These are phyloP conservation scores for Geopyxis carbonaria DNA, from an alignment of 495 filamentous ascomycete genomes.

Conservation along the genomic window DNA sequence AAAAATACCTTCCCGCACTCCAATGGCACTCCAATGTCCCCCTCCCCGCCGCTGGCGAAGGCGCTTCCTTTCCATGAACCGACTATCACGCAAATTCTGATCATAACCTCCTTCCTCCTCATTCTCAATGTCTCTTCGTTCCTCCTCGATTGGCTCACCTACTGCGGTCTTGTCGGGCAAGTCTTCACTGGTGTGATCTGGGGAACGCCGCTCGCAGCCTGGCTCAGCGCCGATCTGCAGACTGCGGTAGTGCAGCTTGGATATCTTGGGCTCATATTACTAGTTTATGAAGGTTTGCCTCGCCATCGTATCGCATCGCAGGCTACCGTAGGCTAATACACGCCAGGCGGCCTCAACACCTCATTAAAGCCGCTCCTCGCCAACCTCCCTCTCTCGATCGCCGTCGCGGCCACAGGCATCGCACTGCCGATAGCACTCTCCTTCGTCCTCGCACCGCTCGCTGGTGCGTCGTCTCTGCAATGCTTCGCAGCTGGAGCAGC, in stretches of 20 bases:
- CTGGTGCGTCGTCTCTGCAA: constrained; percentile 35
- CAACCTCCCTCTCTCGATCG: constrained; percentile 41
- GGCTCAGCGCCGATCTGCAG: constrained; percentile 34
- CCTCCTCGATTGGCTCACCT: constrained; percentile 42
- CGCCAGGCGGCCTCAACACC: constrained; percentile 46
- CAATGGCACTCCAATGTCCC: too few relatives aligned
- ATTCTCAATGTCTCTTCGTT: constrained; percentile 44
- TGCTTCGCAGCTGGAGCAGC: constrained; percentile 62
- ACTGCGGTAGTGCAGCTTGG: constrained; percentile 48
- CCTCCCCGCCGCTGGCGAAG: too few relatives aligned
- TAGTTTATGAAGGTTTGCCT: constrained; percentile 50
- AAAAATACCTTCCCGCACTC: too few relatives aligned
- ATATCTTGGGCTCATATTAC: constrained; percentile 55
- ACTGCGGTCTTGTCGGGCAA: constrained; percentile 59
- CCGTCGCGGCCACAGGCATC: constrained; percentile 49
- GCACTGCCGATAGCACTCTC: constrained; percentile 48
- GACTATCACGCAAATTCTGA: constrained; percentile 39
- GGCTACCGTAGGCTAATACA: neutral
- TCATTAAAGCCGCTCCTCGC: constrained; percentile 39
- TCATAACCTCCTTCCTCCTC: constrained; percentile 45
- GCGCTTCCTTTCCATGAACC: constrained; percentile 44
- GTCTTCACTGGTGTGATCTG: constrained; percentile 55
- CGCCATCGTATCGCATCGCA: neutral
- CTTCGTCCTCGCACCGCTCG: constrained; percentile 34
- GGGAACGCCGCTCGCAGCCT: constrained; percentile 44